Evolutionary conservation across 345 rosid genomes (phyloP).

Genomic region (Eucalyptus guilfoylei): DNA sequence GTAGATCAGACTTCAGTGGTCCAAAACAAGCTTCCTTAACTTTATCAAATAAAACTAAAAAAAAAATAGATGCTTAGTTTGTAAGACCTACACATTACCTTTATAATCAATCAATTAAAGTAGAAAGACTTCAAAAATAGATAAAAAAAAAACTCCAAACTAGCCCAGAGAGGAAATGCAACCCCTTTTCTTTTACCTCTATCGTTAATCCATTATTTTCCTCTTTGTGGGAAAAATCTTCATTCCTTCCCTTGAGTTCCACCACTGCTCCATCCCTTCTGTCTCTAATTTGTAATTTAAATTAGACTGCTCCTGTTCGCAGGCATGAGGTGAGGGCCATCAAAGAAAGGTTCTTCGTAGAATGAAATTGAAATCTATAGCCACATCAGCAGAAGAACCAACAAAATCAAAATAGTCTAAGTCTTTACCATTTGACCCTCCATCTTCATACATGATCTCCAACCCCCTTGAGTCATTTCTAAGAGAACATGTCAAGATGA

Average conservation of each 20-base stretch:
- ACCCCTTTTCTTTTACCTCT: too few species aligned
- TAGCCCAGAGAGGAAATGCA: background rate
- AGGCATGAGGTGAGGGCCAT: too few species aligned
- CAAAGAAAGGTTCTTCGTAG: too few species aligned
- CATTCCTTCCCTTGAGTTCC: too few species aligned
- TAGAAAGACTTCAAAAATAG: background rate
- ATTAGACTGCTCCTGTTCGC: rapidly evolving
- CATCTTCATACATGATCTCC: background rate
- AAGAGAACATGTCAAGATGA: too few species aligned
- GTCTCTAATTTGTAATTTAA: too few species aligned
- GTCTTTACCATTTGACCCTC: too few species aligned
- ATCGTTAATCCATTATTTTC: background rate
- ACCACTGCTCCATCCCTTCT: too few species aligned
- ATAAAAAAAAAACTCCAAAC: background rate
- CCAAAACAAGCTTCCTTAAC: background rate
- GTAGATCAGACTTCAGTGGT: background rate
- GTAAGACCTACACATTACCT: background rate
- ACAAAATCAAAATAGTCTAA: too few species aligned
- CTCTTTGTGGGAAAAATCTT: too few species aligned
- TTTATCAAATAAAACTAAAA: background rate
- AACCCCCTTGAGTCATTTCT: background rate
- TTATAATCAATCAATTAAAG: background rate
- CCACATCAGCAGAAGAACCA: too few species aligned
- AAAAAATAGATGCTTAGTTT: background rate
- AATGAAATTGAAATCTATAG: too few species aligned